Evolutionary conservation across 148 eudicot genomes (phyloP).

Genomic region (Chenopodium suecicum): DNA sequence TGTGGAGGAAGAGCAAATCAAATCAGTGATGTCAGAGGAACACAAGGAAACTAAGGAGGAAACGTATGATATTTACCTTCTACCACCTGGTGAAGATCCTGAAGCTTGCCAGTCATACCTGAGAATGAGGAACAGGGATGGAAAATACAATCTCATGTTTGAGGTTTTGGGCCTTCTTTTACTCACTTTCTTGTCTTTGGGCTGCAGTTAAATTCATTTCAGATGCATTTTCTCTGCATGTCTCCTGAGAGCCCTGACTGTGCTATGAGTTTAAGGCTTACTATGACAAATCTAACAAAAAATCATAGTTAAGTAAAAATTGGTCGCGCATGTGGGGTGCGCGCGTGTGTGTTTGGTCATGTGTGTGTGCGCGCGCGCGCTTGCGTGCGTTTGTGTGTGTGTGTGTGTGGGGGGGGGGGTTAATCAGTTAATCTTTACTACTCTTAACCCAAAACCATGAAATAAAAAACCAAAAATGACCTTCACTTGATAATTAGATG

Average conservation of each 20-base stretch:
- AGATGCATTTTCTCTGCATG: not conserved
- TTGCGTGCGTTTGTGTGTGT: no score
- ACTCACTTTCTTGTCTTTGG: not conserved
- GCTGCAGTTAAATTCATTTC: not conserved
- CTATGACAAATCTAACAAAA: not conserved
- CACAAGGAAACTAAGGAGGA: slow-evolving; percentile 71
- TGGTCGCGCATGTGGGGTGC: no score
- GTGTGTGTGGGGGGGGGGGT: no score
- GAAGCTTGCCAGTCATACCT: slow-evolving; percentile 96
- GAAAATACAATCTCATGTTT: slow-evolving; percentile 95
- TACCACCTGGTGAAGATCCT: slow-evolving; percentile 98
- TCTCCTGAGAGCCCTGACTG: not conserved
- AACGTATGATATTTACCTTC: slow-evolving; percentile 92
- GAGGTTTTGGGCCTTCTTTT: slow-evolving; percentile 55
- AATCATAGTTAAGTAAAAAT: not conserved
- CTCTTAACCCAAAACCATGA: not conserved
- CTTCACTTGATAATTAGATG: not conserved
- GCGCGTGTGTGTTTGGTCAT: no score
- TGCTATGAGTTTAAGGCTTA: not conserved
- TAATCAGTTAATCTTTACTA: not conserved
- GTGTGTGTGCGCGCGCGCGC: no score
- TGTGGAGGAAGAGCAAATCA: slow-evolving; percentile 69
- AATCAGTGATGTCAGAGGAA: slow-evolving; percentile 63
- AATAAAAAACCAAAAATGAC: not conserved
- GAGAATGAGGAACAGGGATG: slow-evolving; percentile 97